A percentile compares a stretch with the other conserved stretches of the same genome.
Conservation (phyloP, 2,329 filamentous ascomycete genomes). For the Pestalotiopsis sp. region DNA sequence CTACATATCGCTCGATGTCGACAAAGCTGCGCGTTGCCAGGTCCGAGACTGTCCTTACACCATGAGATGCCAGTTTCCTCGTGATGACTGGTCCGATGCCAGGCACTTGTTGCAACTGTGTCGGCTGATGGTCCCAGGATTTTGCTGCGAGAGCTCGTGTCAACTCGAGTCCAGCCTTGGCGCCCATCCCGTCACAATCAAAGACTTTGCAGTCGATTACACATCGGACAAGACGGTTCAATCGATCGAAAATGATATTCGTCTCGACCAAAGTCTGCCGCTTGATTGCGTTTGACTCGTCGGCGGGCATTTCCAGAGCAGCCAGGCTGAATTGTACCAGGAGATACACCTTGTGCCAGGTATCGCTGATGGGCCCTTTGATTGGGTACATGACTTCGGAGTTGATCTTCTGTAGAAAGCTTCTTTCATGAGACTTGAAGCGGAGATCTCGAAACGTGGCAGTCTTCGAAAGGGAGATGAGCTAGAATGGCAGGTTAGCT, state of each 20-base stretch:
- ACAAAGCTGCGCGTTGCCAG: conserved; percentile 69
- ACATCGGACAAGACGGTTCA: conserved; percentile 73
- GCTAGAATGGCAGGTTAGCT: conserved; percentile 14
- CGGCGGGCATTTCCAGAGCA: conserved; percentile 62
- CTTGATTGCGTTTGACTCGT: conserved; percentile 58
- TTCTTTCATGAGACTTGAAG: conserved; percentile 71
- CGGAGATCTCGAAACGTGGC: conserved; percentile 74
- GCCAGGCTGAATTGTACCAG: conserved; percentile 78
- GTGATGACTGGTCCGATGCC: conserved; percentile 77
- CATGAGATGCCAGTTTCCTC: conserved; percentile 72
- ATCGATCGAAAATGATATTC: conserved; percentile 65
- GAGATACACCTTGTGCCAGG: conserved; percentile 76
- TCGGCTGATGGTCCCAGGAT: conserved; percentile 79
- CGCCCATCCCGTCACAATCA: conserved; percentile 66
- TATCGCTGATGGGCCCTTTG: conserved; percentile 65
- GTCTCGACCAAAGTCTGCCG: conserved; percentile 64
- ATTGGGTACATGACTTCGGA: conserved; percentile 73
- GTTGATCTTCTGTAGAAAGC: conserved; percentile 73
- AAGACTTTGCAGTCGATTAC: conserved; percentile 72
- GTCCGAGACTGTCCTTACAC: conserved; percentile 72
- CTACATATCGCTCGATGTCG: conserved; percentile 76
- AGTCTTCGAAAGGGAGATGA: conserved; percentile 60
- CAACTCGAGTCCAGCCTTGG: conserved; percentile 74
- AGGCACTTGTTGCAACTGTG: conserved; percentile 83
- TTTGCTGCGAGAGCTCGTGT: conserved; percentile 75